Percentiles rank a stretch among this genome's conserved stretches.
phyloP scores from a whole-genome alignment of 2,329 filamentous ascomycete genomes.

The Aspergillus thermomutatus region DNA sequence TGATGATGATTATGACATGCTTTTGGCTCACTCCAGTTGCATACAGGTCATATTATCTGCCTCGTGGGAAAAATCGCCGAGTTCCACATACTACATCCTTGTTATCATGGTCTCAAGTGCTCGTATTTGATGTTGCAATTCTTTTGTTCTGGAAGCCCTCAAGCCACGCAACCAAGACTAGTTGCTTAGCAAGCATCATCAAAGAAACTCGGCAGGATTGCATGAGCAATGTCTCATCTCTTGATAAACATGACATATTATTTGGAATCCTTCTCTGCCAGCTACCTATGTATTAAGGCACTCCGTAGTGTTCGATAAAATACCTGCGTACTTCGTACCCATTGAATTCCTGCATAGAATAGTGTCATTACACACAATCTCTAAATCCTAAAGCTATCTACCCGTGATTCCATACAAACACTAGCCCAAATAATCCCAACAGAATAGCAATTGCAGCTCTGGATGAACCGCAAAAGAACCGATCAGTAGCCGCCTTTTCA shows the following conservation, averaged over 20 bases:
- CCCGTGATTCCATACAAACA: not conserved
- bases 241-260: not conserved
- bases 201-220: not conserved
- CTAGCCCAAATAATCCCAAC: not conserved
- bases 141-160: not conserved
- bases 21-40: not conserved
- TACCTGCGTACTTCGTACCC: not conserved
- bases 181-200: not conserved
- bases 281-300: not conserved
- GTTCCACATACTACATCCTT: not conserved
- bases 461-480: not conserved
- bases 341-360: not conserved
- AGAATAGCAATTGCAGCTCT: not conserved
- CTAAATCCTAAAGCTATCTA: not conserved
- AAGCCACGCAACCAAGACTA: not conserved
- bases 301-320: not conserved
- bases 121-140: not conserved
- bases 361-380: not conserved
- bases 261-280: not conserved
- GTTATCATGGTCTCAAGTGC: not conserved
- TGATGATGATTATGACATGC: not conserved
- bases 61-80: not conserved
- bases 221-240: not conserved
- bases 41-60: not conserved
- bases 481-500: conserved; percentile 10